Conservation (phyloP, 2,329 filamentous ascomycete genomes). For the Diaporthe citri region DNA sequence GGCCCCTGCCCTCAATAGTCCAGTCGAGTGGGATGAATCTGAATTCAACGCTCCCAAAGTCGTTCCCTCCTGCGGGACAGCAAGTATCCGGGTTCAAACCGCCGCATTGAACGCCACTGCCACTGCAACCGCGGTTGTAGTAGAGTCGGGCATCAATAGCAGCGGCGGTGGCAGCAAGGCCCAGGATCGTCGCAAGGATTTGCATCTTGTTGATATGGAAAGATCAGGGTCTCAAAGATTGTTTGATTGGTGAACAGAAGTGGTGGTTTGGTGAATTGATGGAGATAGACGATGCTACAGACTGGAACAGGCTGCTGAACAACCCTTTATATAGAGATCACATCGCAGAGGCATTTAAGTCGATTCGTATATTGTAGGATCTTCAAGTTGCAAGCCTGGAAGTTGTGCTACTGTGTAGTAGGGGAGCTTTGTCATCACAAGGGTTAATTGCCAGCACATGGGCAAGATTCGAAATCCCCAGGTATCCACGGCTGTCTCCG, state of each 20-base stretch:
- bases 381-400: too few relatives aligned
- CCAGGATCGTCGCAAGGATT: background rate
- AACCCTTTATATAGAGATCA: conserved; percentile 3
- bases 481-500: background rate
- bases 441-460: background rate
- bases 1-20: background rate
- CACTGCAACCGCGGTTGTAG: conserved; percentile 4
- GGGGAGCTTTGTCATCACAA: background rate
- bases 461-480: background rate
- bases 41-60: conserved; percentile 8
- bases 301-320: background rate
- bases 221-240: background rate
- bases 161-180: conserved; percentile 12
- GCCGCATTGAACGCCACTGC: conserved; percentile 4
- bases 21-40: conserved; percentile 5
- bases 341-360: background rate
- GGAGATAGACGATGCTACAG: background rate
- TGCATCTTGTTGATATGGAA: conserved; percentile 3
- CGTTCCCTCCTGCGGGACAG: background rate
- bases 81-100: conserved; percentile 9
- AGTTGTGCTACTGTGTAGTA: background rate
- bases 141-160: conserved; percentile 10
- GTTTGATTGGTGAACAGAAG: background rate
- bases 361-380: background rate
- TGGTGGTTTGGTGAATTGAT: background rate